Evolutionary conservation across 2,329 filamentous ascomycete species (phyloP), one percentile per base, ranked within the genome.

Genomic region (Colletotrichum lindemuthianum): DNA sequence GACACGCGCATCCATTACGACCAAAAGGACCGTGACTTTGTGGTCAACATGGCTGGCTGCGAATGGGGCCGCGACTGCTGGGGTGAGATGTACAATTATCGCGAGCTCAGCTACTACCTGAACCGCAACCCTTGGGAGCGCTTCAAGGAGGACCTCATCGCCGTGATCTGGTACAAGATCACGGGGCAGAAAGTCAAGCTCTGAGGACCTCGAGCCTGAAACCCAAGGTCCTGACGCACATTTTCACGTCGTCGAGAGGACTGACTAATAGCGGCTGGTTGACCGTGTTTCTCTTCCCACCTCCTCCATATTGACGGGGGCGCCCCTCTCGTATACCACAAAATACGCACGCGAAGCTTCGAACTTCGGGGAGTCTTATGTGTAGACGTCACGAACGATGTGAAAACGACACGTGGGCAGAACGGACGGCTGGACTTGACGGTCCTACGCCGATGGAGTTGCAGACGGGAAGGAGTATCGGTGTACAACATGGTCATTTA

Each of bases 41-140:
- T 98, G 50, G 95, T 99, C 72, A 99, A 97, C 77, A 98, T 99
- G 95, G 96, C 96, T 6, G 96, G 96, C 4, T 99, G 96, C 76
- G 91, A 97, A 77, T 98, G 92, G 91, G 95, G 95, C 4, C 88
- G 96, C 53, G 95, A 99, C 79, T 99, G 96, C 77, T 98, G 95
- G 95, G 90, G 90, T 41, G 96, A 99, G 79, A 97, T 99, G 89
- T 97, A 97, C 80, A 90, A 91, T 76, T 99, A 93, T 81, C 91
- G 94, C 56, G 90, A 97, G 76, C 85, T 97, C 73, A 97, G 93
- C 81, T 95, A 97, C 76, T 90, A 89, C 78, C 85, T 97, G 67
- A 97, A 97, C 81, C 88, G 93, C 55, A 92, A 88, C 54, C 84
- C 80, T 59, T 97, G 93, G 92, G 91, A 96, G 80, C 81, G 80